Conservation (phyloP, 2,329 filamentous ascomycete genomes). For the Paraphoma sp. region DNA sequence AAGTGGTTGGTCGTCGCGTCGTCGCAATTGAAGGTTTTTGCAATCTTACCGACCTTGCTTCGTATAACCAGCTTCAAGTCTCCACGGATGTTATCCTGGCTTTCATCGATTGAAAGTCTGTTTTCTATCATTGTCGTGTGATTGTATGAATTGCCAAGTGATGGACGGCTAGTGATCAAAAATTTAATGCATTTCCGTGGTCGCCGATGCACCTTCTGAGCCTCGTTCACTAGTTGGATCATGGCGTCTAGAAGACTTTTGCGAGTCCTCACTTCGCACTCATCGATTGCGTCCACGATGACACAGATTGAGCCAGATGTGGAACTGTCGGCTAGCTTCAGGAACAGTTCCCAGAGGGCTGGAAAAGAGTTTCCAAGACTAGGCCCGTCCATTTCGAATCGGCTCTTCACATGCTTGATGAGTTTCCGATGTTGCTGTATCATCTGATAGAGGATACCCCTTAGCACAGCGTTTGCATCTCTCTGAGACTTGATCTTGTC, state of each 20-base stretch:
- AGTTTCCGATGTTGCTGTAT: conserved; percentile 39
- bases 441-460: conserved; percentile 47
- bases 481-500: conserved; percentile 45
- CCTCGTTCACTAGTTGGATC: conserved; percentile 15
- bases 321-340: conserved; percentile 38
- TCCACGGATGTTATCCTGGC: conserved; percentile 20
- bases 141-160: conserved; percentile 7
- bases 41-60: conserved; percentile 41
- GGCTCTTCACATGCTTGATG: conserved; percentile 40
- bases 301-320: conserved; percentile 35
- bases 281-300: conserved; percentile 51
- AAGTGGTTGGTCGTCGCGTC: conserved; percentile 34
- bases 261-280: conserved; percentile 41
- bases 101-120: conserved; percentile 31
- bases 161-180: conserved; percentile 41
- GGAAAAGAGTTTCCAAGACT: conserved; percentile 45
- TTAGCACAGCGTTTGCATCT: conserved; percentile 45
- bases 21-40: conserved; percentile 26
- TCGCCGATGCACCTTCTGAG: conserved; percentile 4
- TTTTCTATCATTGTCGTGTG: conserved; percentile 9
- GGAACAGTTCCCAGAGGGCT: conserved; percentile 46
- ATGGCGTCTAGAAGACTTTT: conserved; percentile 19
- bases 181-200: conserved; percentile 39
- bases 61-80: conserved; percentile 45
- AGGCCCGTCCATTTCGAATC: conserved; percentile 39